Evolutionary conservation across 345 rosid species (phyloP), one percentile per base, ranked within the genome.

Genomic region (Linum lewisii): DNA sequence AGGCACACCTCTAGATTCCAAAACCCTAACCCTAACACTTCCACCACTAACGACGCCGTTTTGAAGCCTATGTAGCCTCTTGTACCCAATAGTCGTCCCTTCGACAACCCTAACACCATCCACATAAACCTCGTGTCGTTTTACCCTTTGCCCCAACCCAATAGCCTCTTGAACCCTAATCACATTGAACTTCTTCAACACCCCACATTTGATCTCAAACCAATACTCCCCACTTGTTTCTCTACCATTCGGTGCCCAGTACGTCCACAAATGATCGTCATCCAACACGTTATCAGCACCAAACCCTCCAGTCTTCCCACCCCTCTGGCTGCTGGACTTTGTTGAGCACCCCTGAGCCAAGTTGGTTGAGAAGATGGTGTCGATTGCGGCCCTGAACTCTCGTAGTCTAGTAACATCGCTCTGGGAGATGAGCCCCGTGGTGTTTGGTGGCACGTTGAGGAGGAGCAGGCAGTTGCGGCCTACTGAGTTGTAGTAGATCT

Each of bases 111-210:
- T 36, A 64, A 73, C 74, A 3, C 87, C 90, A 36, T 83, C 84
- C n/a, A 83, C 73, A 36, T 74, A 63, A 54, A 86, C 58, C 63
- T 73, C 78, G 58, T 83, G 87, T 65, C 61, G 54, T 38, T 72
- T 32, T 62, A 86, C 74, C 75, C 95, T 71, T 63, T 86, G 90
- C 19, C 90, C 90, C 21, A 86, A 73, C 50, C 90, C 90, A 20
- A 86, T 78, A 1, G 90, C 82, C 59, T 86, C 95, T 54, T 86
- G 95, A 54, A 84, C 78, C 64, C 87, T 73, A 15, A 86, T 59
- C 67, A 82, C 87, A 45, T 82, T 86, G 32, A 84, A 86, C 61
- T 67, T 69, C 66, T 77, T 16, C 70, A 75, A 72, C 53, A 53
- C 75, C 15, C 24, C 38, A 0, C 68, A 63, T 21, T 21, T 63